A percentile compares a stretch with the other conserved stretches of the same genome.
phyloP scores from a whole-genome alignment of 257 asterid species.

The Scutellaria barbata region DNA sequence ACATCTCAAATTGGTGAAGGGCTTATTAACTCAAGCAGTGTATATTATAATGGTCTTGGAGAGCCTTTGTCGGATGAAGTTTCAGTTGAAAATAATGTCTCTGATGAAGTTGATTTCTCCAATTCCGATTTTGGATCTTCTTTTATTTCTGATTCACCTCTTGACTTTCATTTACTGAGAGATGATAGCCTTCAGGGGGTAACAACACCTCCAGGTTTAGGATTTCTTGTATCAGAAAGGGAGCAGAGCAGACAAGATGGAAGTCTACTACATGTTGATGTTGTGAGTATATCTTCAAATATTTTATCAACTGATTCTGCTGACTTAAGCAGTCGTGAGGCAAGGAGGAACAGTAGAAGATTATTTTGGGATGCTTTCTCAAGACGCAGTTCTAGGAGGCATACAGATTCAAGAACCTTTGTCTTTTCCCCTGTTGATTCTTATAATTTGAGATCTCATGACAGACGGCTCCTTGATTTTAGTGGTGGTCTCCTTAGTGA shows the following conservation, averaged over 20 bases:
- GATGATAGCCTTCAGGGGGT: constrained; percentile 46
- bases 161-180: constrained; percentile 43
- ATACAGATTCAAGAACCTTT: constrained; percentile 51
- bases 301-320: constrained; percentile 53
- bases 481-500: constrained; percentile 56
- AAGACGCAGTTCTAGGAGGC: constrained; percentile 73
- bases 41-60: constrained; percentile 40
- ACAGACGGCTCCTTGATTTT: constrained; percentile 67
- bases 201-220: constrained; percentile 53
- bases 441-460: constrained; percentile 55
- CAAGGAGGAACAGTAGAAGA: constrained; percentile 77
- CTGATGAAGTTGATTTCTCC: constrained; percentile 56
- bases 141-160: constrained; percentile 53
- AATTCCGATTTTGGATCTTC: constrained; percentile 63
- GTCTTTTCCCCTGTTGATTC: constrained; percentile 54
- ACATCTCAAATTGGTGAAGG: constrained; percentile 43
- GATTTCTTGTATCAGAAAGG: constrained; percentile 60
- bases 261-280: constrained; percentile 58
- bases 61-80: constrained; percentile 56
- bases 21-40: constrained; percentile 35
- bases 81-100: constrained; percentile 56
- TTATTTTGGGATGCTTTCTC: constrained; percentile 91
- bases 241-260: constrained; percentile 58
- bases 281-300: constrained; percentile 57
- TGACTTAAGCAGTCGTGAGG: constrained; percentile 58